Base-by-base conservation (phyloP, 129 eudicot species). In the Silybum marianum region DNA sequence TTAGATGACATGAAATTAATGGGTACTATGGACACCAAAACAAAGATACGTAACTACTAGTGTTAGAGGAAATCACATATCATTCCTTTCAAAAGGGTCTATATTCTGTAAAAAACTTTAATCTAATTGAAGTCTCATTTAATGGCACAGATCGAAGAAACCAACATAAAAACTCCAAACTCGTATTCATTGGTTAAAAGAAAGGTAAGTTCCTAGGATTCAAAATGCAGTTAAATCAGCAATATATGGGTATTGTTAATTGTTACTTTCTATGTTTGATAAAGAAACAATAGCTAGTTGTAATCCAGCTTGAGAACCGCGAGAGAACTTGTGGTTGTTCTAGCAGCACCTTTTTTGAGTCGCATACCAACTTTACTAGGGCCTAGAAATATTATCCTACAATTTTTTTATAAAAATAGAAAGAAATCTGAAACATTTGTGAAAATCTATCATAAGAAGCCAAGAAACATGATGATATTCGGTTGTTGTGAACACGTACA, bases 401-500 rank as follows among this genome's bases (percentile, higher is more conserved):
- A 36, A 63, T 34, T 67, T 18, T 24, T 25, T 38, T 38, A 46
- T 71, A 72, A 48, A 76, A 73, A 76, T 72, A 62, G 62, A 38
- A 58, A 80, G 80, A 58, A 19, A 51, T 75, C 14, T 28, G 10
- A n/a, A 30, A 58, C 63, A 36, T 14, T 80, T 34, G 63, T 58
- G 34, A 14, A 6, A 54, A 80, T 54, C 60, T 80, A 25, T 71
- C 23, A n/a, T 58, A 71, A 23, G 30, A 69, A 70, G 68, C 60
- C 77, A 74, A 74, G 65, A 83, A 85, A 88, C 70, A 82, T 76
- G 85, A 80, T 60, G 82, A 83, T 82, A 83, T 74, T 84, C 78
- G 78, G 88, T 88, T 83, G 78, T 72, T 74, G 77, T 36, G 81
- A 86, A 81, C 84, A 93, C 97, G 69, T 93, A 93, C 98, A 78